phyloP scores from a whole-genome alignment of 1,139 yeast species.

The Zygoascus sp. region DNA sequence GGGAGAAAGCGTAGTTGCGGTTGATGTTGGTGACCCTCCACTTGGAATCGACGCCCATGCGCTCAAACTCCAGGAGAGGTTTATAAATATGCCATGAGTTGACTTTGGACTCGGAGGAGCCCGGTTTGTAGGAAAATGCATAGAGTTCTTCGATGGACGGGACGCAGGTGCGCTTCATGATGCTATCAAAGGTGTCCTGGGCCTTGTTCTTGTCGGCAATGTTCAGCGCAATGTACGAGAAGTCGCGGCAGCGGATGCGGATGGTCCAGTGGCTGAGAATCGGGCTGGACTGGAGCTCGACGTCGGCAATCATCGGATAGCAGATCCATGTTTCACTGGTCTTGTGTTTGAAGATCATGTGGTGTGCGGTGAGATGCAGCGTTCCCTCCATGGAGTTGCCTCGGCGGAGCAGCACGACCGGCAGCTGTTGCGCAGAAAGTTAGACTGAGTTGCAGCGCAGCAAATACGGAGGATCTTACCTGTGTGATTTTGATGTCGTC shows the following conservation, averaged over 20 bases:
- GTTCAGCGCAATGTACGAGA: constrained; percentile 77
- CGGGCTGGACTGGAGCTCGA: constrained; percentile 41
- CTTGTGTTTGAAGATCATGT: constrained; percentile 65
- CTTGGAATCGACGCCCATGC: constrained; percentile 45
- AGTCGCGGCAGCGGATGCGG: constrained; percentile 78
- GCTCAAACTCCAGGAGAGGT: constrained; percentile 55
- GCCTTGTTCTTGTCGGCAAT: constrained; percentile 59
- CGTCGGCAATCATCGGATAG: constrained; percentile 75
- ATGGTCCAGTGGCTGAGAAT: constrained; percentile 48
- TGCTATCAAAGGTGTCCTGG: constrained; percentile 64
- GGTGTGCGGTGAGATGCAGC: constrained; percentile 76
- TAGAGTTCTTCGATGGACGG: constrained; percentile 54
- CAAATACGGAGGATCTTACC: constrained; percentile 54
- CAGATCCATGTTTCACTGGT: constrained; percentile 80
- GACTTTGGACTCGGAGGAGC: constrained; percentile 46
- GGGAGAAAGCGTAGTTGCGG: constrained; percentile 59
- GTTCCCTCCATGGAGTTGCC: constrained; percentile 67
- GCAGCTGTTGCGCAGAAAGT: no score
- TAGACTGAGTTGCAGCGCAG: no score
- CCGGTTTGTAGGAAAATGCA: constrained; percentile 66
- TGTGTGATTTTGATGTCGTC: constrained; percentile 55
- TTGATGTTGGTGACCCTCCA: constrained; percentile 77
- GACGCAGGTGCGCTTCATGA: constrained; percentile 61
- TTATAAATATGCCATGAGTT: constrained; percentile 75
- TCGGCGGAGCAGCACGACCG: constrained; percentile 60